These are phyloP conservation scores for Lachnellula occidentalis DNA, from an alignment of 2,329 filamentous ascomycete species.

Conservation along the genomic window DNA sequence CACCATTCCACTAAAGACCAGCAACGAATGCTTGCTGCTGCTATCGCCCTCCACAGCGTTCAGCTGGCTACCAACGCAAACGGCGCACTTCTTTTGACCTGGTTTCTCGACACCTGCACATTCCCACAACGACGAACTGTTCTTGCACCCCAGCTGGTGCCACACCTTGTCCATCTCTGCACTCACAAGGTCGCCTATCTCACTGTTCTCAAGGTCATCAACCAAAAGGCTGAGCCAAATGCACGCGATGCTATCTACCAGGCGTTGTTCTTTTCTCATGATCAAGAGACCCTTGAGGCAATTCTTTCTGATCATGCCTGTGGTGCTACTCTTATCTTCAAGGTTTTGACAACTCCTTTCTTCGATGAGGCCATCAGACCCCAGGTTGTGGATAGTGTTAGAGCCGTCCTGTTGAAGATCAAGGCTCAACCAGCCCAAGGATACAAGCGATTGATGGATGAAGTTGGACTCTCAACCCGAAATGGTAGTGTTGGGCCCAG, in stretches of 20 bases:
- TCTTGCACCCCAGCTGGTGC: constrained; percentile 83
- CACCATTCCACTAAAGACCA: constrained; percentile 94
- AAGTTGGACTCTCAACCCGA: constrained; percentile 80
- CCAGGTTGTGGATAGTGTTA: constrained; percentile 88
- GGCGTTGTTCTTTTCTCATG: constrained; percentile 85
- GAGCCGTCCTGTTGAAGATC: constrained; percentile 79
- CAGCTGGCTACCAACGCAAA: constrained; percentile 96
- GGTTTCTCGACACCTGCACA: constrained; percentile 97
- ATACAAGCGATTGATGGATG: constrained; percentile 98
- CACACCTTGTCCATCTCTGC: constrained; percentile 89
- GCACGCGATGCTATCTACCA: constrained; percentile 85
- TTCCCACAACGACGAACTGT: constrained; percentile 89
- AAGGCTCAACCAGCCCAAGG: constrained; percentile 93
- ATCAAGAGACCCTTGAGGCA: constrained; percentile 80
- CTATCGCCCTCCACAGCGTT: constrained; percentile 93
- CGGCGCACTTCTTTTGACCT: constrained; percentile 86
- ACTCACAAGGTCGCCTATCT: constrained; percentile 98
- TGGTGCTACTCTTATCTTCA: constrained; percentile 95
- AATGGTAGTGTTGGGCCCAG: constrained; percentile 37
- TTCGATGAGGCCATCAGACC: constrained; percentile 86
- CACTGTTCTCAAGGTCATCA: constrained; percentile 96
- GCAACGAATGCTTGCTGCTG: constrained; percentile 87
- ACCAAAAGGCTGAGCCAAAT: constrained; percentile 90
- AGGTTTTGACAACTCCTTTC: constrained; percentile 95
- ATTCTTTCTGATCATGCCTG: constrained; percentile 89